Evolutionary conservation across 2,329 filamentous ascomycete genomes (phyloP).

Genomic region (Cladophialophora bantiana): DNA sequence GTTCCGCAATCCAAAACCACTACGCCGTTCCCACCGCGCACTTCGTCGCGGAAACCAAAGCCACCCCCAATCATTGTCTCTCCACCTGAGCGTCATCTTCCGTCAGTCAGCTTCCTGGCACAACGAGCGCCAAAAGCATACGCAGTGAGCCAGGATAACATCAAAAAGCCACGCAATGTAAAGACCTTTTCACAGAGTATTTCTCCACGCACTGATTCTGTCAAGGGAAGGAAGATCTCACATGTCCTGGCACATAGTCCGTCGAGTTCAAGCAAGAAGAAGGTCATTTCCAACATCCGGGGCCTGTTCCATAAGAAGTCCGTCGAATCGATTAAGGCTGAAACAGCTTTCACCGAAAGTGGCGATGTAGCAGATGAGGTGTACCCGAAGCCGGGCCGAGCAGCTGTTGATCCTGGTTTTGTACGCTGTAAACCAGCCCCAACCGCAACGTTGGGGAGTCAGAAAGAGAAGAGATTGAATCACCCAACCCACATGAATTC

Average conservation of each 20-base stretch:
- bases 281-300: conserved; percentile 40
- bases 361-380: neutral
- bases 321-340: conserved; percentile 27
- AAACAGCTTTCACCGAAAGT: neutral
- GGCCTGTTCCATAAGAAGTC: conserved; percentile 42
- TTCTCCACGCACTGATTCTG: conserved; percentile 22
- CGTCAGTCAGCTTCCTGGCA: conserved; percentile 7
- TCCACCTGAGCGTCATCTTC: conserved; percentile 17
- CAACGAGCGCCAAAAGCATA: conserved; percentile 20
- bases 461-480: conserved; percentile 4
- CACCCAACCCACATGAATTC: conserved; percentile 19
- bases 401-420: conserved; percentile 9
- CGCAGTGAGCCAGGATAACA: conserved; percentile 13
- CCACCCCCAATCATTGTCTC: conserved; percentile 35
- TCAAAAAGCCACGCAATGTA: conserved; percentile 30
- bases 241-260: conserved; percentile 33
- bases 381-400: neutral
- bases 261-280: conserved; percentile 39
- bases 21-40: conserved; percentile 29
- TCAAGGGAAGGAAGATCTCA: conserved; percentile 21
- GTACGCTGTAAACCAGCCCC: conserved; percentile 29
- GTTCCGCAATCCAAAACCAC: neutral
- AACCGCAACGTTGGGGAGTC: neutral
- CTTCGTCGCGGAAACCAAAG: conserved; percentile 35
- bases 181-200: conserved; percentile 33